phyloP scores from a whole-genome alignment of 1,284 basidiomycete species.

The Phylloporus sp. region DNA sequence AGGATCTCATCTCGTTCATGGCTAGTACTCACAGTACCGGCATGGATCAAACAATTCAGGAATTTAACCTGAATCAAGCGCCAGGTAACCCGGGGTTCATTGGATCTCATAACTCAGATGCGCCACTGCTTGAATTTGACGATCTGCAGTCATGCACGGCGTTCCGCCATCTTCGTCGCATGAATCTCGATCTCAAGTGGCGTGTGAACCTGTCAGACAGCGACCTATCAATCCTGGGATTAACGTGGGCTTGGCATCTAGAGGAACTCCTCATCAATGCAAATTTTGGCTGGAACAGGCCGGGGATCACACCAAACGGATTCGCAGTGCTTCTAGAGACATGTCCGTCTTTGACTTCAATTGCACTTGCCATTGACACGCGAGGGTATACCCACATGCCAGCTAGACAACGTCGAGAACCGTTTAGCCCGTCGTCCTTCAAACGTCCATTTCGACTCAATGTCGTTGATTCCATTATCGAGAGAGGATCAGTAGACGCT shows the following conservation, averaged over 20 bases:
- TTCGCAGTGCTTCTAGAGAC: background rate
- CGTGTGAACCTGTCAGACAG: background rate
- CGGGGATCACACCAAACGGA: background rate
- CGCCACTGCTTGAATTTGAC: background rate
- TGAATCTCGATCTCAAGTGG: background rate
- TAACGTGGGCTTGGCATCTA: background rate
- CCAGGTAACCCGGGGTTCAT: too few species aligned
- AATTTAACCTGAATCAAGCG: background rate
- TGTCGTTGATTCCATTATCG: background rate
- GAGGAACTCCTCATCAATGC: background rate
- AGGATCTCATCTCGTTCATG: background rate
- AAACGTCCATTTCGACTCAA: background rate
- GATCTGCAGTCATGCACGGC: background rate
- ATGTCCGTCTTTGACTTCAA: background rate
- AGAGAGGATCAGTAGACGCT: background rate
- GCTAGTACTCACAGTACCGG: background rate
- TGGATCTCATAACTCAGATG: background rate
- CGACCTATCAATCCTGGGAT: background rate
- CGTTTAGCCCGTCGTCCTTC: background rate
- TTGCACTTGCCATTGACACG: constrained; percentile 1
- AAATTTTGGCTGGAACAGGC: background rate
- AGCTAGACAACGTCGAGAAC: background rate
- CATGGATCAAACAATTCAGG: background rate
- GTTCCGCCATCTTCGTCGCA: background rate
- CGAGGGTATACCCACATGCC: background rate